These are phyloP conservation scores for Aplosporella prunicola DNA, from an alignment of 2,329 filamentous ascomycete species.

Conservation along the genomic window DNA sequence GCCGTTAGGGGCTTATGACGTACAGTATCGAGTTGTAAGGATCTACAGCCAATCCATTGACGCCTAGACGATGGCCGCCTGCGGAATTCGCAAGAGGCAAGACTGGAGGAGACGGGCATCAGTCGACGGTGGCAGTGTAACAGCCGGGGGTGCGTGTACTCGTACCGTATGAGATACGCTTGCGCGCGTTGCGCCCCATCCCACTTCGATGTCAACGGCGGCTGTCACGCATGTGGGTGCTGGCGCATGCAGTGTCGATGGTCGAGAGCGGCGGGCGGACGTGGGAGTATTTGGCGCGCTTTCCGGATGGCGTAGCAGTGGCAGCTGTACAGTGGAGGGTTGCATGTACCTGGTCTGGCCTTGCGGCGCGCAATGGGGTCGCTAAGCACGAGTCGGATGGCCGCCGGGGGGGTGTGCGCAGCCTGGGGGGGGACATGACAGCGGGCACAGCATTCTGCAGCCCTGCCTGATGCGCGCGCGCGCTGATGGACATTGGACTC, in stretches of 20 bases:
- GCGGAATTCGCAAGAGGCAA: conserved; percentile 63
- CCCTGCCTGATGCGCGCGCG: too few species aligned
- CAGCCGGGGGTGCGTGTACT: conserved; percentile 12
- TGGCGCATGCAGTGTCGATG: neutral
- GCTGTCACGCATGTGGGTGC: conserved; percentile 1
- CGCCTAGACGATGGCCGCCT: conserved; percentile 83
- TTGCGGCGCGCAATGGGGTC: too few species aligned
- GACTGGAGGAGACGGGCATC: conserved; percentile 38
- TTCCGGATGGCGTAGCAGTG: too few species aligned
- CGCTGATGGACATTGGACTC: too few species aligned
- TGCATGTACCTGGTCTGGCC: too few species aligned
- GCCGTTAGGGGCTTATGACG: conserved; percentile 28
- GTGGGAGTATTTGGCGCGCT: too few species aligned
- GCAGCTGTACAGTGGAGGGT: too few species aligned
- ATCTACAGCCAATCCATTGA: conserved; percentile 90
- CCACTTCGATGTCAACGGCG: conserved; percentile 10
- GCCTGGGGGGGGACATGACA: too few species aligned
- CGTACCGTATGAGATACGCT: conserved; percentile 45
- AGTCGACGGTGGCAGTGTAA: conserved; percentile 9
- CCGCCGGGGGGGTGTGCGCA: too few species aligned
- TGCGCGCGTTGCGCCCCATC: conserved; percentile 44
- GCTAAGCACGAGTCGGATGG: too few species aligned
- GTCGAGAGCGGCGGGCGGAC: too few species aligned
- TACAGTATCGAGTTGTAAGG: conserved; percentile 75
- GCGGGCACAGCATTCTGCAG: too few species aligned